Evolutionary conservation across 306 rosid genomes (phyloP).

Genomic region (Cicer chorassanicum): DNA sequence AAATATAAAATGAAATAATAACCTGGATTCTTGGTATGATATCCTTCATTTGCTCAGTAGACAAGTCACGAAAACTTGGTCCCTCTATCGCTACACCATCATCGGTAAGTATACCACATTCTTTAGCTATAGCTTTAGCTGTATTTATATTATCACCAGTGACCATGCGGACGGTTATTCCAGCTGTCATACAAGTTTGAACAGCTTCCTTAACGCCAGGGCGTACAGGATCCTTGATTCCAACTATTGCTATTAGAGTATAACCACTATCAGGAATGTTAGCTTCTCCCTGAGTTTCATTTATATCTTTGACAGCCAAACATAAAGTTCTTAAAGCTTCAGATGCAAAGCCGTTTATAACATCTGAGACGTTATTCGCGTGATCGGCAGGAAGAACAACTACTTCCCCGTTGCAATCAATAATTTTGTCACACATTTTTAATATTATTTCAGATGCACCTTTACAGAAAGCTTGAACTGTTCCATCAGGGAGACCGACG

Average conservation of each 20-base stretch:
- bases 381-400: conserved; percentile 60
- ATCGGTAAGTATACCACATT: conserved; percentile 89
- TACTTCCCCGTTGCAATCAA: conserved; percentile 67
- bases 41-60: conserved; percentile 66
- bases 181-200: conserved; percentile 81
- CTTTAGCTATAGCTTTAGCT: conserved; percentile 91
- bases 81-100: conserved; percentile 87
- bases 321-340: conserved; percentile 95
- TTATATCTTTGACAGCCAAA: conserved; percentile 74
- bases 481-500: conserved; percentile 68
- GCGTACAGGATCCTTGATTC: conserved; percentile 97
- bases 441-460: conserved; percentile 95
- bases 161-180: conserved; percentile 93
- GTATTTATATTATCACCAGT: conserved; percentile 96
- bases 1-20: conserved; percentile 30
- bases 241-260: conserved; percentile 78
- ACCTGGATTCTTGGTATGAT: conserved; percentile 88
- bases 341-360: conserved; percentile 77
- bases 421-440: conserved; percentile 66
- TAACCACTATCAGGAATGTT: conserved; percentile 70
- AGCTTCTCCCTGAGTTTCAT: conserved; percentile 41
- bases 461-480: conserved; percentile 80
- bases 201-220: conserved; percentile 90
- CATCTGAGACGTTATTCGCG: conserved; percentile 50
- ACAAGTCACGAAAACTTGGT: conserved; percentile 60